phyloP scores from a whole-genome alignment of 2,329 filamentous ascomycete genomes.

The Cryphonectria carpinicola region DNA sequence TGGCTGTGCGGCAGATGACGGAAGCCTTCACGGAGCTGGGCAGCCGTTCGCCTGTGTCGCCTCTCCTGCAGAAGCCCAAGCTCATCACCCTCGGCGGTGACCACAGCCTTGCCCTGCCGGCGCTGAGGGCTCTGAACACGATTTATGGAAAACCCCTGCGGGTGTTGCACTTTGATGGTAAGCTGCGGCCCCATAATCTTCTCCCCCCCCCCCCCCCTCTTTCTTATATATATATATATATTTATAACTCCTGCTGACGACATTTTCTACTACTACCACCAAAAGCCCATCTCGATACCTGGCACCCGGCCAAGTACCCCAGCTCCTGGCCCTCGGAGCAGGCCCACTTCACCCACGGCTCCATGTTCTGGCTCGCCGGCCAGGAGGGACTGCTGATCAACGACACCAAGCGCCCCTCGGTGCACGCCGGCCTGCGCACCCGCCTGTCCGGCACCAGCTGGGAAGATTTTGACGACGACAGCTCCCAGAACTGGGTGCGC shows the following conservation, averaged over 20 bases:
- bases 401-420: slow-evolving; percentile 67
- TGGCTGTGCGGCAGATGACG: slow-evolving; percentile 84
- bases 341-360: slow-evolving; percentile 82
- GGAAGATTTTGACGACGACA: slow-evolving; percentile 73
- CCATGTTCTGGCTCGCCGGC: slow-evolving; percentile 88
- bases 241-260: neutral
- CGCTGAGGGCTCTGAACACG: slow-evolving; percentile 66
- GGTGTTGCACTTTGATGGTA: slow-evolving; percentile 74
- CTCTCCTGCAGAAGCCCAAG: slow-evolving; percentile 48
- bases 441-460: slow-evolving; percentile 69
- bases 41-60: slow-evolving; percentile 41
- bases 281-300: slow-evolving; percentile 74
- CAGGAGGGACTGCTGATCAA: slow-evolving; percentile 80
- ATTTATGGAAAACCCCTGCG: slow-evolving; percentile 66
- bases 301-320: slow-evolving; percentile 82
- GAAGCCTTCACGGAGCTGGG: slow-evolving; percentile 75
- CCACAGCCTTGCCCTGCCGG: slow-evolving; percentile 71
- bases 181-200: slow-evolving; percentile 32
- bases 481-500: slow-evolving; percentile 75
- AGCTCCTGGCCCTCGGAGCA: slow-evolving; percentile 73
- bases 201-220: too few relatives aligned
- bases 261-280: slow-evolving; percentile 26
- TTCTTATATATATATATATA: too few relatives aligned
- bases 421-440: slow-evolving; percentile 84
- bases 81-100: slow-evolving; percentile 75